Evolutionary conservation across 2,329 filamentous ascomycete species (phyloP), one percentile per base, ranked within the genome.

Genomic region (Penicillium sp.): DNA sequence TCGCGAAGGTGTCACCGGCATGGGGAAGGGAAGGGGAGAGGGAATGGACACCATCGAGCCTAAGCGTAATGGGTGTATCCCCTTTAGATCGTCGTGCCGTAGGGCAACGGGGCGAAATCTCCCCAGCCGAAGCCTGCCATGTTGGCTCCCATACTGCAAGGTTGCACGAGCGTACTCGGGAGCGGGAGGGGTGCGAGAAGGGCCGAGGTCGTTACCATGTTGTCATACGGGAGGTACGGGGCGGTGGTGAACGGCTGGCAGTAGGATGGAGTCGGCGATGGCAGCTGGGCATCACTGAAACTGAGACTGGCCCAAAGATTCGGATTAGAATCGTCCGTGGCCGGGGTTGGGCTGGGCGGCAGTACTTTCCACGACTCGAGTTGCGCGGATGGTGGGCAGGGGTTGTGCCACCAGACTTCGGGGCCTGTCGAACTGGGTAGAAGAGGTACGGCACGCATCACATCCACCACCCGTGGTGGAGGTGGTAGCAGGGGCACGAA

Each of bases 331-430:
- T 95, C 91, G 72, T 83, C 89, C 33, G 90, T 88, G 52, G 90
- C 86, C 45, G 72, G 67, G 74, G 87, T 91, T 51, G 92, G 90
- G 69, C 91, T 96, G 54, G 93, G 97, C 47, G 93, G 90, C 54
- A 97, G 81, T 65, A 97, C 87, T 75, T 89, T 91, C 93, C 93
- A 98, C 55, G 90, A 84, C 60, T 98, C 92, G 58, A 96, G 86
- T 1, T 88, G 86, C 6, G 85, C 84, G 44, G 89, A 83, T 54
- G 86, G 82, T 55, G 87, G 84, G 56, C 90, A 80, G 33, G 83
- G 82, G 69, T 91, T 89, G 55, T 89, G 87, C 93, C 93, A 97
- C 84, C 93, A 91, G 75, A 83, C 86, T 66, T 87, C 84, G 55
- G 84, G 83, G 55, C 83, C 84, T 21, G 89, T 87, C 48, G 91